These are phyloP conservation scores for Cryptococcus neoformans DNA, from an alignment of 1,284 basidiomycete genomes.

Conservation along the genomic window DNA sequence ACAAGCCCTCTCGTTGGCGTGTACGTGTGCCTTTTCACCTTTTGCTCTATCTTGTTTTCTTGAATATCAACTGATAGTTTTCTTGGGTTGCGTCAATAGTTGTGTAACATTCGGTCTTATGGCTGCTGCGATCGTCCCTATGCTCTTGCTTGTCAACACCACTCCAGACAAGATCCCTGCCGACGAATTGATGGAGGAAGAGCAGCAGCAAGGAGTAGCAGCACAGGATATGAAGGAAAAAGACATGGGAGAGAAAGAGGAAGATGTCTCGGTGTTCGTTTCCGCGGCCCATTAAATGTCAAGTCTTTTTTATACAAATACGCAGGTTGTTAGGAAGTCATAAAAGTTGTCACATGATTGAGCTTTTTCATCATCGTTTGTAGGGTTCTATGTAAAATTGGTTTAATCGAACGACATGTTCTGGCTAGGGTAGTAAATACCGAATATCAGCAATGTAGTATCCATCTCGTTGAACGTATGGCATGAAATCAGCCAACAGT, in stretches of 20 bases:
- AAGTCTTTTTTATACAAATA: no score
- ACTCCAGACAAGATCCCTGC: slow-evolving; percentile 21
- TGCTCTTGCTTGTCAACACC: slow-evolving; percentile 18
- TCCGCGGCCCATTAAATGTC: no score
- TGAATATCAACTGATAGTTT: not conserved
- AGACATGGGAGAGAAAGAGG: not conserved
- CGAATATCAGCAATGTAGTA: no score
- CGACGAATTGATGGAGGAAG: slow-evolving; percentile 12
- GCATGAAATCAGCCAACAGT: no score
- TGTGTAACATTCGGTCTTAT: slow-evolving; percentile 20
- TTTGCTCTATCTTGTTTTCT: not conserved
- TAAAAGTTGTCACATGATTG: no score
- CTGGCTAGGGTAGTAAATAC: no score
- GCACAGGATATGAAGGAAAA: not conserved
- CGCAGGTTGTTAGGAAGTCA: no score
- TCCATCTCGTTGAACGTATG: no score
- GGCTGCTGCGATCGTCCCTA: slow-evolving; percentile 9
- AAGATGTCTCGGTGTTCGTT: no score
- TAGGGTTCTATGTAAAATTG: no score
- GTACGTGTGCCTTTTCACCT: not conserved
- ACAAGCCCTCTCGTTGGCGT: slow-evolving; percentile 19
- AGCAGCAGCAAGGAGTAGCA: slow-evolving; percentile 2
- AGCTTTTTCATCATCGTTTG: no score
- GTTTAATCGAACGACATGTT: no score
- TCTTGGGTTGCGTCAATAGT: not conserved